These are phyloP conservation scores for Graphilbum ipis-grandicollis DNA, from an alignment of 2,329 filamentous ascomycete genomes.

Conservation along the genomic window DNA sequence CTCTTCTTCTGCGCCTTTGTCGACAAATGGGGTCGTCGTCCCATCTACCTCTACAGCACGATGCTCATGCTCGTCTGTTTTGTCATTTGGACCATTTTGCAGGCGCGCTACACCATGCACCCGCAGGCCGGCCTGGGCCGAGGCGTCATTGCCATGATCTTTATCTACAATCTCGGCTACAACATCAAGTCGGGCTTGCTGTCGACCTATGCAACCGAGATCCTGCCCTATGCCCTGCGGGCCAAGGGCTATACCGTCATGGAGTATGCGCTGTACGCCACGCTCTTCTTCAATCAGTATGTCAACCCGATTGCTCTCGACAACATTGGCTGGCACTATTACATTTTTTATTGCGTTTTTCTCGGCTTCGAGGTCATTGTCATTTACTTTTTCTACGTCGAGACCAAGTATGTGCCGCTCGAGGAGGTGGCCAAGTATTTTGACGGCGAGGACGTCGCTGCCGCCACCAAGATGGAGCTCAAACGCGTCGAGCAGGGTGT, in stretches of 20 bases:
- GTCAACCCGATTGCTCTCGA: conserved; percentile 13
- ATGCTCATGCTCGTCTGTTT: conserved; percentile 11
- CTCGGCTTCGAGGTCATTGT: conserved; percentile 19
- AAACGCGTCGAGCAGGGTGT: too few relatives aligned
- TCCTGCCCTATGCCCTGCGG: conserved; percentile 4
- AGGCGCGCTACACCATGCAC: not conserved
- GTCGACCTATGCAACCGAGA: conserved; percentile 2
- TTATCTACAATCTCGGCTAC: not conserved
- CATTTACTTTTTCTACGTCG: conserved; percentile 30
- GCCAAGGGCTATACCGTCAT: conserved; percentile 4
- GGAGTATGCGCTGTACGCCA: conserved; percentile 1
- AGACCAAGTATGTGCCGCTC: conserved; percentile 1
- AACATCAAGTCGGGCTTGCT: not conserved
- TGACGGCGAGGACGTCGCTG: conserved; percentile 4
- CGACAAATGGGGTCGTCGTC: conserved; percentile 13
- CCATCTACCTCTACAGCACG: conserved; percentile 8
- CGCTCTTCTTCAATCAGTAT: conserved; percentile 4
- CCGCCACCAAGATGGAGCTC: too few relatives aligned
- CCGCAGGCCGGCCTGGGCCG: not conserved
- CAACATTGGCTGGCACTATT: conserved; percentile 21
- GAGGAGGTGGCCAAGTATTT: conserved; percentile 4
- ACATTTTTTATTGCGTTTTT: conserved; percentile 24
- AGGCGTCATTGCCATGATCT: not conserved
- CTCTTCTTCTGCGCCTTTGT: conserved; percentile 8
- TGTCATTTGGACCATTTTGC: not conserved